These are phyloP conservation scores for Orobanche coerulescens DNA, from an alignment of 257 asterid genomes.

Conservation along the genomic window DNA sequence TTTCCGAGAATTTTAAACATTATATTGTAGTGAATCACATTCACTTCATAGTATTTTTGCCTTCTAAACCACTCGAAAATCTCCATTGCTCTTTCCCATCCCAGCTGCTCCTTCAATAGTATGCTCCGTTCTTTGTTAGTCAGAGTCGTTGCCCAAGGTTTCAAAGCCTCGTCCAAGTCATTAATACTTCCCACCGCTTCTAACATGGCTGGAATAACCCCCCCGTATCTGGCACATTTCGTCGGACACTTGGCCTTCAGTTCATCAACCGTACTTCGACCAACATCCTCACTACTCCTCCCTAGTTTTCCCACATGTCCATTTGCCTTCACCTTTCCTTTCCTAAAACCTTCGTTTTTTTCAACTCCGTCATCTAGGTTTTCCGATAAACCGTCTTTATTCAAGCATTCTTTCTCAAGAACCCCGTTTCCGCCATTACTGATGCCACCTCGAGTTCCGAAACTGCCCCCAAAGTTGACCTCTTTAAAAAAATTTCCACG, in stretches of 20 bases:
- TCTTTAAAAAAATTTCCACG: constrained; percentile 24
- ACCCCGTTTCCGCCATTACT: constrained; percentile 23
- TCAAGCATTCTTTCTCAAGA: constrained; percentile 18
- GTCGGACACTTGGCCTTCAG: constrained; percentile 60
- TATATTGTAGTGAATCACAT: constrained; percentile 85
- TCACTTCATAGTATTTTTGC: constrained; percentile 70
- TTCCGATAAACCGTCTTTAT: not conserved
- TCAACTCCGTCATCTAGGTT: constrained; percentile 22
- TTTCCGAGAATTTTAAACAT: constrained; percentile 72
- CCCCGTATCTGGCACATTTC: constrained; percentile 80
- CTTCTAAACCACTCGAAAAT: constrained; percentile 82
- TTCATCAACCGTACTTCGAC: constrained; percentile 18
- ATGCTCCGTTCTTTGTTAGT: constrained; percentile 80
- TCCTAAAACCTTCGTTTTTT: constrained; percentile 23
- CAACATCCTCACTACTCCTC: not conserved
- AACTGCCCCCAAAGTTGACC: constrained; percentile 18
- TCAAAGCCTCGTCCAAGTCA: constrained; percentile 70
- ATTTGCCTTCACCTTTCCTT: constrained; percentile 15
- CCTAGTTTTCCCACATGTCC: constrained; percentile 19
- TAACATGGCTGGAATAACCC: constrained; percentile 69
- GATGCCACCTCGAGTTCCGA: constrained; percentile 24
- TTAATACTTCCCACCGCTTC: constrained; percentile 45
- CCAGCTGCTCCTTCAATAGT: constrained; percentile 75
- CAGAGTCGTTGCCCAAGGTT: constrained; percentile 67
- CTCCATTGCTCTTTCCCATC: constrained; percentile 79